Percentiles rank a stretch among this genome's conserved stretches.
These are phyloP conservation scores for Aspergillus coremiiformis DNA, from an alignment of 495 filamentous ascomycete species.

Conservation along the genomic window DNA sequence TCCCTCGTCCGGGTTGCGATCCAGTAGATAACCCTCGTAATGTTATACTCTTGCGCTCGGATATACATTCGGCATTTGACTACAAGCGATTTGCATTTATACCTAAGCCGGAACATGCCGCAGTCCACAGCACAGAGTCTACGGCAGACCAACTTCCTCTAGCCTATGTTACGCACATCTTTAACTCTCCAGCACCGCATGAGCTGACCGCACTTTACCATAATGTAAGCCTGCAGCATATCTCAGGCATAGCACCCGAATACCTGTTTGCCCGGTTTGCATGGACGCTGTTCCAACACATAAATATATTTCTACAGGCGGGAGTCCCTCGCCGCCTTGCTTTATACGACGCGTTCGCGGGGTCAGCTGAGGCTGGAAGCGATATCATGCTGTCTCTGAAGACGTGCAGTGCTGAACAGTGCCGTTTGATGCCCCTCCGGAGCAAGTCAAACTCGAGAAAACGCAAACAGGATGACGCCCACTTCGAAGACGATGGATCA, in stretches of 20 bases:
- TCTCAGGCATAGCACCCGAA: not conserved
- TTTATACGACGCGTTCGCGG: not conserved
- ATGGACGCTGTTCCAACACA: not conserved
- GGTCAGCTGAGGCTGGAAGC: not conserved
- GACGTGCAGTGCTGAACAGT: not conserved
- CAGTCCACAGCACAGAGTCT: not conserved
- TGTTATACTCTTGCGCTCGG: not conserved
- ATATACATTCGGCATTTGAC: not conserved
- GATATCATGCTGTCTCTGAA: not conserved
- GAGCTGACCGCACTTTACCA: not conserved
- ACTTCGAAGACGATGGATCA: not conserved
- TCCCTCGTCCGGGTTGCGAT: not conserved
- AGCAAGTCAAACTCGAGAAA: not conserved
- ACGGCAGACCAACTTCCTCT: not conserved
- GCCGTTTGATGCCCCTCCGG: not conserved
- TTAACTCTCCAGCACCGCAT: not conserved
- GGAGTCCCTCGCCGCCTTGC: not conserved
- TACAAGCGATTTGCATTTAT: not conserved
- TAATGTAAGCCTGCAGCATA: not conserved
- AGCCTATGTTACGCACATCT: not conserved
- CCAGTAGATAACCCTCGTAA: not conserved
- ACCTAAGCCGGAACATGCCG: not conserved
- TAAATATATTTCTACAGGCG: not conserved
- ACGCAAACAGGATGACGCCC: not conserved
- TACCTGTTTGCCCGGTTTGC: not conserved